phyloP scores from a whole-genome alignment of 192 early-diverging fungal genomes.

The Jimgerdemannia flammicorona region DNA sequence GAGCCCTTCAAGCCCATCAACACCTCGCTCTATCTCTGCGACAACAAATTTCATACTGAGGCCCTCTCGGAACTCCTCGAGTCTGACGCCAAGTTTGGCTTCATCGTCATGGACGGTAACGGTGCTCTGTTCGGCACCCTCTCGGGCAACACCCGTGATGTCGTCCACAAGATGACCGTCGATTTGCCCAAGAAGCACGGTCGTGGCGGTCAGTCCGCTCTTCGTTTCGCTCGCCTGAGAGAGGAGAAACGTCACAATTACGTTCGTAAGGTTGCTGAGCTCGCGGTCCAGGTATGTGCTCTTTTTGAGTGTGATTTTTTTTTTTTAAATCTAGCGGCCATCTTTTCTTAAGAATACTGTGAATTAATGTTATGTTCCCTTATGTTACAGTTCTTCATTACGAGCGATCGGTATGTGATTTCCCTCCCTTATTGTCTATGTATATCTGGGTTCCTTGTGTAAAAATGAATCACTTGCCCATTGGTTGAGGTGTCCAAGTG shows the following conservation, averaged over 20 bases:
- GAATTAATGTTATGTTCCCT: too few species aligned
- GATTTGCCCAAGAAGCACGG: slow-evolving; percentile 99
- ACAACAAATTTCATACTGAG: slow-evolving; percentile 99
- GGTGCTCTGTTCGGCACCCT: slow-evolving; percentile 93
- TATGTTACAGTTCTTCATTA: too few species aligned
- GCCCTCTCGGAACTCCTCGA: slow-evolving; percentile 89
- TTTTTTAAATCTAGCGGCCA: too few species aligned
- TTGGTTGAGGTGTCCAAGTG: too few species aligned
- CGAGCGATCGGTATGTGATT: too few species aligned
- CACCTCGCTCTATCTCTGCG: slow-evolving; percentile 95
- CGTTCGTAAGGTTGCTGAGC: slow-evolving; percentile 96
- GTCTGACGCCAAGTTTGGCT: slow-evolving; percentile 93
- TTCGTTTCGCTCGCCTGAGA: slow-evolving; percentile 98
- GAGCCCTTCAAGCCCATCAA: slow-evolving; percentile 99
- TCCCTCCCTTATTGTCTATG: too few species aligned
- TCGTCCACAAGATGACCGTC: slow-evolving; percentile 91
- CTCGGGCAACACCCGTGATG: slow-evolving; percentile 91
- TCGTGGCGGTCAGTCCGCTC: slow-evolving; percentile 99
- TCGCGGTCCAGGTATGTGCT: slow-evolving; percentile 95
- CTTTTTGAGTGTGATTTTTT: too few species aligned
- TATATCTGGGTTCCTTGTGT: too few species aligned
- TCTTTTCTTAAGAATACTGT: too few species aligned
- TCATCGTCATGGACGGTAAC: slow-evolving; percentile 99
- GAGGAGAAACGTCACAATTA: slow-evolving; percentile 99
- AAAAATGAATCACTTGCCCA: too few species aligned